phyloP scores from a whole-genome alignment of 2,329 filamentous ascomycete species.

The Fusarium sp. region DNA sequence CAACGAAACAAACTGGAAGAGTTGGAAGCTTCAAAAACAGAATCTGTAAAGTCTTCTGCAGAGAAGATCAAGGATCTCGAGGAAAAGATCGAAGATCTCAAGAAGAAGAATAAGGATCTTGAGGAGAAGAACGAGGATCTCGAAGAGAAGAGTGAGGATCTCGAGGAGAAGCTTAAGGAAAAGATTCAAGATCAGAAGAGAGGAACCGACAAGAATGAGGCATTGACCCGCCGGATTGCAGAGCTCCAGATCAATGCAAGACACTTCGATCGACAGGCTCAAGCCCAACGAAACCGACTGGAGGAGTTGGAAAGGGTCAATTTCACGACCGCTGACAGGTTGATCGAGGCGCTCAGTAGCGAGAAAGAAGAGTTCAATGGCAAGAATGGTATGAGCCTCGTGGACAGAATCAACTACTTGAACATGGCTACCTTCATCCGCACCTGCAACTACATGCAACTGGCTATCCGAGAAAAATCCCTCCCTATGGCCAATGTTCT shows the following conservation, averaged over 20 bases:
- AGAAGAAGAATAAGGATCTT: too few species aligned
- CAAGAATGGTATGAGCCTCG: background rate
- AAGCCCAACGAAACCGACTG: background rate
- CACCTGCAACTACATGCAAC: constrained; percentile 26
- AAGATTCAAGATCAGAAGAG: too few species aligned
- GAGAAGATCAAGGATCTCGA: background rate
- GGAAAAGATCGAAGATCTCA: too few species aligned
- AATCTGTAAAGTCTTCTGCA: too few species aligned
- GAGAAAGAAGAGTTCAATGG: background rate
- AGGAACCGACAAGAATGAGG: background rate
- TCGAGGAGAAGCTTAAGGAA: too few species aligned
- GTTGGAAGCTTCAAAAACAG: too few species aligned
- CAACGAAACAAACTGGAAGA: background rate
- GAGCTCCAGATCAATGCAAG: background rate
- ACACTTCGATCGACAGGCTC: background rate
- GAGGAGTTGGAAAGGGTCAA: background rate
- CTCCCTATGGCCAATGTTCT: constrained; percentile 5
- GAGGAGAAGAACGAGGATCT: too few species aligned
- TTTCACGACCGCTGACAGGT: constrained; percentile 5
- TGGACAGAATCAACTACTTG: constrained; percentile 34
- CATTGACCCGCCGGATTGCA: background rate
- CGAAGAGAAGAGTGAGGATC: background rate
- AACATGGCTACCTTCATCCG: constrained; percentile 29
- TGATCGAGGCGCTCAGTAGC: constrained; percentile 4
- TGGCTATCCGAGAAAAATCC: constrained; percentile 8